Base-by-base conservation (phyloP, 2,329 filamentous ascomycete species). In the Claviceps sorghi region DNA sequence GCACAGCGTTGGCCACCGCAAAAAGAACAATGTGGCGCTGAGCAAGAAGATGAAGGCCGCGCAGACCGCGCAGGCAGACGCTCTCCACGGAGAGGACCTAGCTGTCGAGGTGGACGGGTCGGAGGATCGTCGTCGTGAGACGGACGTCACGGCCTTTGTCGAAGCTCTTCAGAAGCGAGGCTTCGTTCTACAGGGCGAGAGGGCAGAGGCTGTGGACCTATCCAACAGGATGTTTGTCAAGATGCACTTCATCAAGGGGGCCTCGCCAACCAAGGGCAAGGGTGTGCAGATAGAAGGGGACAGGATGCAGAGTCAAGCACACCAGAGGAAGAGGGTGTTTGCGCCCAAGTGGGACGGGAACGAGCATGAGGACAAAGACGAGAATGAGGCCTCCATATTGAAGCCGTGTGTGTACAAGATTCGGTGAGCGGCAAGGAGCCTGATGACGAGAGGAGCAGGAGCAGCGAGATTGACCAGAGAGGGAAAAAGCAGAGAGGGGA, bases 161-260 rank as follows among this genome's bases (percentile, higher is more conserved):
- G 84, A 90, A 50, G 88, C 91, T 1, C 77, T 97, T 57, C 73
- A 77, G 49, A 82, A 83, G 59, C 77, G 90, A 21, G 93, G 93
- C 0, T 96, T 98, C 62, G 74, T 90, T n/a, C 75, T 96, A 32
- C 84, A 85, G 60, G 79, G 80, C 9, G 79, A 77, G 59, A 77
- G 72, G 57, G 67, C 67, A 26, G 64, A 67, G 47, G 79, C 83
- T 0, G 76, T 95, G 10, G 89, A 98, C 70, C 72, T 94, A 62
- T 79, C 78, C 52, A 98, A 98, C 71, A 94, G 86, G 71, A 98
- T 98, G 93, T 98, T 98, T 72, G 91, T 97, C 59, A 88, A 85
- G 71, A 91, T 98, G 88, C 82, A 85, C 60, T 98, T 98, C 68
- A 74, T 90, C 61, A 98, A 97, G 72, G 81, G 78, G n/a, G 81